Evolutionary conservation across 1,284 basidiomycete genomes (phyloP), one percentile per base, ranked within the genome.

Genomic region (Fomitopsis pinicola): DNA sequence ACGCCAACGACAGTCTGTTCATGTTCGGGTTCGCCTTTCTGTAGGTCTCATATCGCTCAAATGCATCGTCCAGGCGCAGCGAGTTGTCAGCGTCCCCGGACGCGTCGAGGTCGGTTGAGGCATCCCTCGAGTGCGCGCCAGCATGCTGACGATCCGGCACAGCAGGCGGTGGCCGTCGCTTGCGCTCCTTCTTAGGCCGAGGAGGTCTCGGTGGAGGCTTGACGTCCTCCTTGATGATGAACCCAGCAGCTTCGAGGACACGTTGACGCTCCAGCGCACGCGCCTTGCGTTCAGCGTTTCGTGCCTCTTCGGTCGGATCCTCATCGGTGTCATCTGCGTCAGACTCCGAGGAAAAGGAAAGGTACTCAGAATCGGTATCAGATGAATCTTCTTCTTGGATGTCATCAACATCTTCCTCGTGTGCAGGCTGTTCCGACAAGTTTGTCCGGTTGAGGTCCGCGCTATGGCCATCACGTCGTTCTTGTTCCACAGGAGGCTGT

Each of bases 181-280:
- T 78, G 40, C 75, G 68, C n/a, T 45, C 67, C 68, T 63, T 67
- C 62, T 65, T 65, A 58, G 59, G 65, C 35, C 71, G 69, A 15
- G 66, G 69, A 5, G 72, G 71, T 35, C 68, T 66, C 33, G 71
- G 75, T 55, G 69, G 76, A 7, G 83, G 81, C 58, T 80, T 75
- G 58, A 75, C 71, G 62, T 81, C 80, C 44, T 73, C 75, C 66
- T 87, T 87, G 56, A 97, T 82, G 60, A 95, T 85, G 42, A 97
- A 77, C 0, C 96, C 96, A 0, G 94, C 94, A 0, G 93, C 92
- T 70, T 94, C 88, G 15, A 98, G 78, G 9, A 97, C 92, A 28
- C 89, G 82, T 66, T 88, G 84, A 35, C 94, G 80, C 72, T 96
- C 94, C 19, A 82, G 78, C 62, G 89, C 93, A 48, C 92, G 83